Conservation (phyloP, 495 filamentous ascomycete genomes). For the Daldinia caldariorum region DNA sequence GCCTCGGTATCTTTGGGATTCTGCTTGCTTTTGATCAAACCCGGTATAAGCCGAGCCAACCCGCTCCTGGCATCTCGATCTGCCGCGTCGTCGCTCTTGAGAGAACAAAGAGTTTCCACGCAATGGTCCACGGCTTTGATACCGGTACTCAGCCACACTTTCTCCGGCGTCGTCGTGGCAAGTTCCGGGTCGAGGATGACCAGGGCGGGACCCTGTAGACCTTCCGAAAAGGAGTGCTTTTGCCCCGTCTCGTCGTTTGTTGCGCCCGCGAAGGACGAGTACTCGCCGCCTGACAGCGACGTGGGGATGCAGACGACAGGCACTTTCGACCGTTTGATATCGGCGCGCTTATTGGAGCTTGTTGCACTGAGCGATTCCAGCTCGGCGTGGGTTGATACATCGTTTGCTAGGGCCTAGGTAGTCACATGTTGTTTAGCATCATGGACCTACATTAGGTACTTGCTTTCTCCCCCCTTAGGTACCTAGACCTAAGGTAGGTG, state of each 20-base stretch:
- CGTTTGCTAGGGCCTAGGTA: constrained; percentile 51
- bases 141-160: constrained; percentile 67
- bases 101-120: constrained; percentile 64
- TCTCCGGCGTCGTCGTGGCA: constrained; percentile 61
- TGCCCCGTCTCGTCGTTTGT: constrained; percentile 62
- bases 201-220: constrained; percentile 57
- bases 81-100: constrained; percentile 50
- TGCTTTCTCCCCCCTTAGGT: not conserved
- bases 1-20: constrained; percentile 56
- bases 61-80: constrained; percentile 59
- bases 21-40: constrained; percentile 60
- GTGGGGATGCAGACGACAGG: constrained; percentile 68
- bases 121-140: constrained; percentile 70
- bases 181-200: constrained; percentile 67
- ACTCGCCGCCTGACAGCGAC: constrained; percentile 68
- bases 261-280: constrained; percentile 64
- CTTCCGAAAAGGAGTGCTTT: constrained; percentile 62
- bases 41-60: constrained; percentile 60
- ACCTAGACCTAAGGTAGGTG: no score
- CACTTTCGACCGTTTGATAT: constrained; percentile 54
- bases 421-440: constrained; percentile 18
- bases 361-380: constrained; percentile 53
- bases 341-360: constrained; percentile 48
- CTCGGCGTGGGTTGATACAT: constrained; percentile 53
- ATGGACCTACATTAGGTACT: no score